Conservation (phyloP, 768 basidiomycete genomes). For the Paxillus rubicundulus region DNA sequence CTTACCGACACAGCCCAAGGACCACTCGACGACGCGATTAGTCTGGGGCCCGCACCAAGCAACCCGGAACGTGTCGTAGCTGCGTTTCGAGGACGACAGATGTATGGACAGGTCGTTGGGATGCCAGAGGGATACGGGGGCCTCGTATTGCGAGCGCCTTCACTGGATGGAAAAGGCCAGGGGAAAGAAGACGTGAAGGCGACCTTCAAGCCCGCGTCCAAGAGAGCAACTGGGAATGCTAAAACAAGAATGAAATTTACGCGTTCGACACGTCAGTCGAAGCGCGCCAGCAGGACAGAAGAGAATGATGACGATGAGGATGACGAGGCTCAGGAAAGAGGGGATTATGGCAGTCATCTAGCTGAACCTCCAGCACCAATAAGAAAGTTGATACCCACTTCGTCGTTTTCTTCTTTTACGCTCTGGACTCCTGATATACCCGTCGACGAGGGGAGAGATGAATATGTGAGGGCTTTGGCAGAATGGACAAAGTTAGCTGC, state of each 20-base stretch:
- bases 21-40: neutral
- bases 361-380: conserved; percentile 6
- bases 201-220: conserved; percentile 2
- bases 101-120: conserved; percentile 62
- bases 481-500: conserved; percentile 71
- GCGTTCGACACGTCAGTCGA: conserved; percentile 13
- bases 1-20: too few relatives aligned
- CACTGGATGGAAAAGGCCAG: conserved; percentile 11
- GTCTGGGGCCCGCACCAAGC: neutral
- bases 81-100: conserved; percentile 70
- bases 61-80: conserved; percentile 40
- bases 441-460: conserved; percentile 67
- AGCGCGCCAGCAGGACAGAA: conserved; percentile 28
- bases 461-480: conserved; percentile 62
- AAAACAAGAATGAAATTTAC: conserved; percentile 15
- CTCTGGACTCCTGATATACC: conserved; percentile 75
- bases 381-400: conserved; percentile 44
- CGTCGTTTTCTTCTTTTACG: conserved; percentile 64
- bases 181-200: conserved; percentile 10
- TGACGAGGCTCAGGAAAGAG: conserved; percentile 21
- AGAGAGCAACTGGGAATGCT: neutral
- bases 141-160: conserved; percentile 48
- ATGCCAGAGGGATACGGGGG: conserved; percentile 70
- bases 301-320: conserved; percentile 22
- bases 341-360: conserved; percentile 13